Percentiles rank a stretch among this genome's conserved stretches.
Evolutionary conservation across 2,329 filamentous ascomycete genomes (phyloP).

Genomic region (Pochonia chlamydosporia): DNA sequence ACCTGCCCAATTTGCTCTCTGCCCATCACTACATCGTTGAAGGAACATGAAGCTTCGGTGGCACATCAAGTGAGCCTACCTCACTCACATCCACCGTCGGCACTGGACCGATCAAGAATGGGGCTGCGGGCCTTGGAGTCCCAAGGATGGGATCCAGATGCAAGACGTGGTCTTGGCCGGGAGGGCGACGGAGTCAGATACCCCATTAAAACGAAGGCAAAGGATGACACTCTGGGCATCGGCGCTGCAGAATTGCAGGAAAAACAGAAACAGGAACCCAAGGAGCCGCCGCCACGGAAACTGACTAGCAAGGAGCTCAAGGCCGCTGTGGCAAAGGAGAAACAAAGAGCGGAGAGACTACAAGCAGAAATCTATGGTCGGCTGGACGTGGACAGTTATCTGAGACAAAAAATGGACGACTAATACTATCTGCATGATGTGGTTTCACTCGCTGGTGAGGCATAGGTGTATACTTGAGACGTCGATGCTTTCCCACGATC

Average conservation of each 20-base stretch:
- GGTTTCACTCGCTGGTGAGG: too few relatives aligned
- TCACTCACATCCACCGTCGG: slow-evolving; percentile 67
- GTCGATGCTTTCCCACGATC: too few relatives aligned
- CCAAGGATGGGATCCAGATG: slow-evolving; percentile 71
- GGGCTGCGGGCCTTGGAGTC: slow-evolving; percentile 60
- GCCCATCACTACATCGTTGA: slow-evolving; percentile 23
- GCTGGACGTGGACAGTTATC: slow-evolving; percentile 70
- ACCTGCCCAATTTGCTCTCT: slow-evolving; percentile 32
- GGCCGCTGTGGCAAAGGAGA: slow-evolving; percentile 41
- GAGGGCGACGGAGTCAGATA: slow-evolving; percentile 66
- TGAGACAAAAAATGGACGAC: slow-evolving; percentile 40
- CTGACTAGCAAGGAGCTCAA: slow-evolving; percentile 49
- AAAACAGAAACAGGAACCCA: slow-evolving; percentile 30
- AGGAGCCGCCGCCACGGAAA: slow-evolving; percentile 49
- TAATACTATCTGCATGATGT: background rate
- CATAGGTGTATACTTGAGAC: too few relatives aligned
- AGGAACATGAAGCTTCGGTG: slow-evolving; percentile 54
- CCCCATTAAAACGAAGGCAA: slow-evolving; percentile 67
- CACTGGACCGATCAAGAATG: slow-evolving; percentile 64
- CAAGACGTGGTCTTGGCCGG: slow-evolving; percentile 64
- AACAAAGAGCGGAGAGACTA: slow-evolving; percentile 55
- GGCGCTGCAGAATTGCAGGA: slow-evolving; percentile 42
- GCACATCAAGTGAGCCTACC: slow-evolving; percentile 65
- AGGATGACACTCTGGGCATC: slow-evolving; percentile 70
- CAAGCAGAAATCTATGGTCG: slow-evolving; percentile 67